Conservation (phyloP, 2,329 filamentous ascomycete species). For the Ophiostoma sp. region DNA sequence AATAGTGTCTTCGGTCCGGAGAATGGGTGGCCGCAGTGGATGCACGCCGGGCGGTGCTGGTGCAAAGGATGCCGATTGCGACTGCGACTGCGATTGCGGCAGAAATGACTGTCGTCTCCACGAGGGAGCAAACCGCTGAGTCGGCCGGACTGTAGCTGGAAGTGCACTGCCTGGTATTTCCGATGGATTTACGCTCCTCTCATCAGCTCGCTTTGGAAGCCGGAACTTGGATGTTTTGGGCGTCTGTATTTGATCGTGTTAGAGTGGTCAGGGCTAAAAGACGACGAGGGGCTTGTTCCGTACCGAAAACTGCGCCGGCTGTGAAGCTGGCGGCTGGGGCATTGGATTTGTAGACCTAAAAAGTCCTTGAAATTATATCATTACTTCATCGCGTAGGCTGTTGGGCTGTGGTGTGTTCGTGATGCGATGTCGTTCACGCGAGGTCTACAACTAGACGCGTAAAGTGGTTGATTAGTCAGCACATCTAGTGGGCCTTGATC, state of each 20-base stretch:
- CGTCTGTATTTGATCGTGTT: not conserved
- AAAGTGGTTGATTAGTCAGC: not conserved
- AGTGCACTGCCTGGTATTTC: not conserved
- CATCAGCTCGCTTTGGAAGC: constrained; percentile 1
- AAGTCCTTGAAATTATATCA: not conserved
- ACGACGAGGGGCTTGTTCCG: not conserved
- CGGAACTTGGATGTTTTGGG: constrained; percentile 16
- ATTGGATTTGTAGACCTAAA: not conserved
- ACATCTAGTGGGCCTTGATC: not conserved
- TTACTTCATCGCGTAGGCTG: not conserved
- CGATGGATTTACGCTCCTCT: not conserved
- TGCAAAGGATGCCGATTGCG: not conserved
- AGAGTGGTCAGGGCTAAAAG: too few relatives aligned
- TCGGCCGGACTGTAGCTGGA: constrained; percentile 17
- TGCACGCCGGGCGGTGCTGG: not conserved
- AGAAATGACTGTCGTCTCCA: constrained; percentile 10
- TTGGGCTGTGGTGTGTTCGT: not conserved
- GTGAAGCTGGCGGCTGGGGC: constrained; percentile 12
- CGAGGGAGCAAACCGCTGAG: constrained; percentile 21
- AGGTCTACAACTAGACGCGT: not conserved
- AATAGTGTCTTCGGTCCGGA: constrained; percentile 17
- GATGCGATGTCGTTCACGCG: not conserved
- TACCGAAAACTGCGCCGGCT: constrained; percentile 17
- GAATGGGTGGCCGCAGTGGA: not conserved
- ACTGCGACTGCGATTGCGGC: constrained; percentile 4